A percentile compares a stretch with the other conserved stretches of the same genome.
These are phyloP conservation scores for Exophiala sp. DNA, from an alignment of 2,329 filamentous ascomycete species.

Conservation along the genomic window DNA sequence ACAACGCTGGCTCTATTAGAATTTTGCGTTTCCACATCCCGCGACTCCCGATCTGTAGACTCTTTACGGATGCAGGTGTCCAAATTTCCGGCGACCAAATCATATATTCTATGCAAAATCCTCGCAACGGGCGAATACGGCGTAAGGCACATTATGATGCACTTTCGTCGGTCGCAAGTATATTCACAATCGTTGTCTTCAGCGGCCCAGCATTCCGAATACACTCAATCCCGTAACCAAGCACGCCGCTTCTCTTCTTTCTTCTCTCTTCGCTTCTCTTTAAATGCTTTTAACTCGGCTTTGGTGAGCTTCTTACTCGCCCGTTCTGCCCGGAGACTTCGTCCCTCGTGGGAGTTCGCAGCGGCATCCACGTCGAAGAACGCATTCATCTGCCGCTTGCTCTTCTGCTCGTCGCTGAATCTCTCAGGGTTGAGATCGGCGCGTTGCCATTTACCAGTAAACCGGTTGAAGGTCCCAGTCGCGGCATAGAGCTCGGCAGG, in stretches of 20 bases:
- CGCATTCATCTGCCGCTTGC: slow-evolving; percentile 78
- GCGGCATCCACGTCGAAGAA: slow-evolving; percentile 95
- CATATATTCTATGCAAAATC: no score
- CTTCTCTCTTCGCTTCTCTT: slow-evolving; percentile 77
- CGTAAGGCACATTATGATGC: not conserved
- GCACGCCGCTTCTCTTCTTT: slow-evolving; percentile 93
- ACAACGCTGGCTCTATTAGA: not conserved
- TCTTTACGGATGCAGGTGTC: no score
- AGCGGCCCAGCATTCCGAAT: not conserved
- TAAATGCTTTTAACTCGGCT: slow-evolving; percentile 82
- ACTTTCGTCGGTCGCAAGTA: no score
- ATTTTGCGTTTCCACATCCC: not conserved
- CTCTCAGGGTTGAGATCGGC: slow-evolving; percentile 63
- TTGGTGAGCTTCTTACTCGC: slow-evolving; percentile 77
- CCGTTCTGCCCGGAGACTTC: slow-evolving; percentile 85
- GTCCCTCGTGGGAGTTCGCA: slow-evolving; percentile 82
- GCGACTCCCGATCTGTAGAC: no score
- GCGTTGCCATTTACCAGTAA: slow-evolving; percentile 76
- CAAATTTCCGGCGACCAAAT: no score
- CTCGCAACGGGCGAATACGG: no score
- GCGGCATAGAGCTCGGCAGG: slow-evolving; percentile 55
- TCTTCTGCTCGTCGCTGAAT: slow-evolving; percentile 83
- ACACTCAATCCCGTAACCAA: slow-evolving; percentile 72
- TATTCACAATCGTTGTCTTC: not conserved
- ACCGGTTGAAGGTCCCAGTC: slow-evolving; percentile 79